A percentile compares a stretch with the other conserved stretches of the same genome.
phyloP scores from a whole-genome alignment of 306 rosid species.

The Cyamopsis tetragonoloba region DNA sequence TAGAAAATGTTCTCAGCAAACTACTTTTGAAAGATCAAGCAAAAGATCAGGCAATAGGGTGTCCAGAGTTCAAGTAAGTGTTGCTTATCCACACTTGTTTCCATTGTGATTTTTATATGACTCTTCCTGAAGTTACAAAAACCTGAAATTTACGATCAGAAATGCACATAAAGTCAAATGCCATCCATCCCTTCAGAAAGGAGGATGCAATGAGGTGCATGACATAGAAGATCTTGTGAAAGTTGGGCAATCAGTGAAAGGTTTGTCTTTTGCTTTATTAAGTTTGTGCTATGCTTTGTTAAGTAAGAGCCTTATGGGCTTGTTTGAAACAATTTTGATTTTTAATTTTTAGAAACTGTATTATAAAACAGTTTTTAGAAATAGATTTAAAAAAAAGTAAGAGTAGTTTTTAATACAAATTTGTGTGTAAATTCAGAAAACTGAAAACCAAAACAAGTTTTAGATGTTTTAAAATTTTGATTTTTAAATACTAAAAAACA shows the following conservation, averaged over 20 bases:
- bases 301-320: neutral
- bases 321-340: too few species aligned
- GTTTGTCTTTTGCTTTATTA: conserved; percentile 29
- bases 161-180: conserved; percentile 67
- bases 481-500: too few species aligned
- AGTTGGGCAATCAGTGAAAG: conserved; percentile 78
- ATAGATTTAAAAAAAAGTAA: too few species aligned
- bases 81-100: conserved; percentile 7
- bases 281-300: neutral
- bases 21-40: conserved; percentile 55
- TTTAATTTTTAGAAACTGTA: too few species aligned
- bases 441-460: too few species aligned
- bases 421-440: too few species aligned
- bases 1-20: conserved; percentile 53
- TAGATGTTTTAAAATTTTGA: too few species aligned
- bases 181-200: conserved; percentile 83
- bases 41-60: conserved; percentile 52
- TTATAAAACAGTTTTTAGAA: too few species aligned
- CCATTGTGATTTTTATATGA: neutral
- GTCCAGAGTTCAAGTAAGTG: conserved; percentile 82
- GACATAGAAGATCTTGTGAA: conserved; percentile 93
- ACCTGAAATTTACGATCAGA: conserved; percentile 38
- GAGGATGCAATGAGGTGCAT: conserved; percentile 87
- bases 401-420: too few species aligned
- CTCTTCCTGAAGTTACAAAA: conserved; percentile 4